Percentiles rank a stretch among this genome's conserved stretches.
phyloP scores from a whole-genome alignment of 345 rosid species.

The Rhizophora apiculata region DNA sequence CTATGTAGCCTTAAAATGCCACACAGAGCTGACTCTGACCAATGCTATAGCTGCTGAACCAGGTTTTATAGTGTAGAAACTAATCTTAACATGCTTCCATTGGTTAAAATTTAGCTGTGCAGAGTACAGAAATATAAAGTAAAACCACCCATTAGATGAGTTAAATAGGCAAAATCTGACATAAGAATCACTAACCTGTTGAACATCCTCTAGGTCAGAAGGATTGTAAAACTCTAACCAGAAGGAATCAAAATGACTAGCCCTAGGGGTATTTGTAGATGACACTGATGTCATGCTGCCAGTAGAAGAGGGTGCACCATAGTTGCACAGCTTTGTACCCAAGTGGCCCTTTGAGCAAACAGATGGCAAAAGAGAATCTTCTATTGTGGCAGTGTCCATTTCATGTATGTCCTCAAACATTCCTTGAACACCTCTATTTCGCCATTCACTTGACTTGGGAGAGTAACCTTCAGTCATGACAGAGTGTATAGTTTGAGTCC shows the following conservation, averaged over 20 bases:
- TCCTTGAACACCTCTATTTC: conserved; percentile 75
- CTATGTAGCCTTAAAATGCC: not conserved
- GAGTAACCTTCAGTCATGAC: conserved; percentile 55
- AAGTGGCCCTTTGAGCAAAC: conserved; percentile 49
- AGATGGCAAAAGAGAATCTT: conserved; percentile 47
- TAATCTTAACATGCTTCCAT: not conserved
- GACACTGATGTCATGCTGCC: conserved; percentile 83
- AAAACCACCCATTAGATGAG: not conserved
- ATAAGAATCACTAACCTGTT: conserved; percentile 52
- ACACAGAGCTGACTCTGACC: not conserved
- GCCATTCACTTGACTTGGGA: conserved; percentile 73
- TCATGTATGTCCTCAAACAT: conserved; percentile 92
- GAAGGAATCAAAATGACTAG: conserved; percentile 72
- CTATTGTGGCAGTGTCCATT: conserved; percentile 79
- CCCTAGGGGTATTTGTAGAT: conserved; percentile 71
- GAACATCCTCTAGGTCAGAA: conserved; percentile 71
- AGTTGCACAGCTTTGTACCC: conserved; percentile 51
- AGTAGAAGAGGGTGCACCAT: conserved; percentile 64
- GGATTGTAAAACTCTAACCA: conserved; percentile 70
- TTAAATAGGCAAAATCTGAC: not conserved
- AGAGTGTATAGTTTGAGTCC: conserved; percentile 36
- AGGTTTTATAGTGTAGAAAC: not conserved
- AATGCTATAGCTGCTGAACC: not conserved
- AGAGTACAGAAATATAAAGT: too few relatives aligned
- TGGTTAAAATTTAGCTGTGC: not conserved